Conservation (phyloP, 768 basidiomycete species). For the Udeniomyces megalosporus region DNA sequence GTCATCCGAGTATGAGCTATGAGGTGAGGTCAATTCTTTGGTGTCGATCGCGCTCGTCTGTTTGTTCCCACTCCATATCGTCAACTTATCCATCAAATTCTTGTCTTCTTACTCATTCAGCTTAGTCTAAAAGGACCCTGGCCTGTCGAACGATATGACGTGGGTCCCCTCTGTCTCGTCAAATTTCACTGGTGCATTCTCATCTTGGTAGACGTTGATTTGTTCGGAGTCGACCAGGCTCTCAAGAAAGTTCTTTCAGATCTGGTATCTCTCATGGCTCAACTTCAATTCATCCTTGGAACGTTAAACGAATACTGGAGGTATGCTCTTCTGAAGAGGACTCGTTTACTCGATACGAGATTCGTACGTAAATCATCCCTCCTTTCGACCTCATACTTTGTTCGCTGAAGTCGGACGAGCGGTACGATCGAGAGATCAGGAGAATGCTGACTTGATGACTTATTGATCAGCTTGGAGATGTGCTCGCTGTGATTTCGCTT, state of each 20-base stretch:
- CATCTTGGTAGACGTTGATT: too few species aligned
- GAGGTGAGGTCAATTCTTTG: too few species aligned
- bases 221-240: too few species aligned
- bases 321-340: conserved; percentile 54
- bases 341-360: conserved; percentile 55
- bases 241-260: conserved; percentile 35
- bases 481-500: conserved; percentile 66
- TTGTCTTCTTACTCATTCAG: not conserved
- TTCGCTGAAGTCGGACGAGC: too few species aligned
- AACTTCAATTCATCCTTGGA: conserved; percentile 55
- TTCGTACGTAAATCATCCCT: conserved; percentile 34
- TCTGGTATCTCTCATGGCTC: conserved; percentile 50
- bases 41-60: too few species aligned
- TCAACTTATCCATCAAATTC: not conserved
- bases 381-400: not conserved
- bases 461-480: conserved; percentile 42
- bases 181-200: too few species aligned
- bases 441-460: not conserved
- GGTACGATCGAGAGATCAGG: too few species aligned
- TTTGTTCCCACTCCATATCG: not conserved
- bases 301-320: conserved; percentile 64
- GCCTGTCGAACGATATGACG: conserved; percentile 10
- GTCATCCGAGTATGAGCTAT: too few species aligned
- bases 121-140: conserved; percentile 6
- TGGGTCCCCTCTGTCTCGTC: too few species aligned